Evolutionary conservation across 106 monocot genomes (phyloP).

Genomic region (Xerophyta viscosa): DNA sequence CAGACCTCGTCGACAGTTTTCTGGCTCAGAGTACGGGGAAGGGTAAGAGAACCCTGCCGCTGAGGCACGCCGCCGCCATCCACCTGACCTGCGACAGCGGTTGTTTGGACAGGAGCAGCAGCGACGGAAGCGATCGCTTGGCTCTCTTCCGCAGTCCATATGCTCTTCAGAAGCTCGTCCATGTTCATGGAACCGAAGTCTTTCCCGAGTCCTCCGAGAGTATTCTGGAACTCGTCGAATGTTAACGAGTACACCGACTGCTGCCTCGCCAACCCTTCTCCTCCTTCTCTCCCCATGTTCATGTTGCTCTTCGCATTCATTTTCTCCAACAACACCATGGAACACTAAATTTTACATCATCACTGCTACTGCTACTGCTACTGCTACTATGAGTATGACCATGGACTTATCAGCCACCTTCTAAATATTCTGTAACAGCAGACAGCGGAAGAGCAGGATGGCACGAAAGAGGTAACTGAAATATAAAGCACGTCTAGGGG

Average conservation of each 20-base stretch:
- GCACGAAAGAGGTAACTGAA: no score
- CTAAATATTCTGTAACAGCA: no score
- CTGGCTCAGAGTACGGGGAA: conserved; percentile 44
- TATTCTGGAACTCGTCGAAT: conserved; percentile 72
- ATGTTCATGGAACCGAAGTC: conserved; percentile 96
- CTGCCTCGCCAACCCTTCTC: conserved; percentile 53
- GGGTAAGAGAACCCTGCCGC: conserved; percentile 32
- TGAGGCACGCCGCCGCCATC: neutral
- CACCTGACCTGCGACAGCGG: conserved; percentile 2
- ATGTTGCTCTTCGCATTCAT: no score
- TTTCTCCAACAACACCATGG: no score
- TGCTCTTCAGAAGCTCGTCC: conserved; percentile 72
- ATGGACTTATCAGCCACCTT: no score
- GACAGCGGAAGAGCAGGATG: no score
- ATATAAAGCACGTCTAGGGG: no score
- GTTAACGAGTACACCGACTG: conserved; percentile 53
- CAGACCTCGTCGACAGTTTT: conserved; percentile 91
- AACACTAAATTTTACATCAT: no score
- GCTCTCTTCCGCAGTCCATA: conserved; percentile 76
- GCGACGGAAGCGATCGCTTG: conserved; percentile 38
- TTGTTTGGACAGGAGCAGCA: conserved; percentile 1
- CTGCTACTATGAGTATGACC: no score
- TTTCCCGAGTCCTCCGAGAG: conserved; percentile 48
- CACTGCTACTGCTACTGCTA: no score
- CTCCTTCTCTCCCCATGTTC: no score